phyloP scores from a whole-genome alignment of 1,284 basidiomycete species.

The Malassezia arunalokei region DNA sequence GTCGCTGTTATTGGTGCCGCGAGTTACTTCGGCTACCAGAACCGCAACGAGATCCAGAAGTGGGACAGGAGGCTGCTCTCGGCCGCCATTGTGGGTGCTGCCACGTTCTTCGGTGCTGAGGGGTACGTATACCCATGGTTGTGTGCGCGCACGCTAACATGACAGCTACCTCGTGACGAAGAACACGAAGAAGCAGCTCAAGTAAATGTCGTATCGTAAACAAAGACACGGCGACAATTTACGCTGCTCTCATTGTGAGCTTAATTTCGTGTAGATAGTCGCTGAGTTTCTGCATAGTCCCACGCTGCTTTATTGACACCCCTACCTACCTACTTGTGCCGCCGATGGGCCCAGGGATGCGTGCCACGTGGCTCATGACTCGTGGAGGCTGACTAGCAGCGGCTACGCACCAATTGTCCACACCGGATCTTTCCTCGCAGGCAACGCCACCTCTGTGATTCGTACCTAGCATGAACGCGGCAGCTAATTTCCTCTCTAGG shows the following conservation, averaged over 20 bases:
- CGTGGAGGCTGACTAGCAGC: slow-evolving; percentile 15
- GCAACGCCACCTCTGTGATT: not conserved
- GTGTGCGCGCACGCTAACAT: not conserved
- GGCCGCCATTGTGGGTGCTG: slow-evolving; percentile 31
- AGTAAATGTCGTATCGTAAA: slow-evolving; percentile 1
- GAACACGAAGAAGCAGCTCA: slow-evolving; percentile 15
- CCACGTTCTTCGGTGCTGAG: slow-evolving; percentile 34
- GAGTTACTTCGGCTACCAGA: slow-evolving; percentile 39
- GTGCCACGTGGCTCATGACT: no score
- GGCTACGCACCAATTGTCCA: not conserved
- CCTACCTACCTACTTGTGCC: no score
- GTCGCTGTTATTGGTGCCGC: slow-evolving; percentile 35
- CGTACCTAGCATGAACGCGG: slow-evolving; percentile 2
- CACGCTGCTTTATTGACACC: not conserved
- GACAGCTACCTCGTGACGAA: slow-evolving; percentile 1
- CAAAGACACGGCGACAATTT: no score
- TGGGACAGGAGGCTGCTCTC: slow-evolving; percentile 33
- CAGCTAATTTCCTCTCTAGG: slow-evolving; percentile 10
- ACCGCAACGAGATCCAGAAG: slow-evolving; percentile 29
- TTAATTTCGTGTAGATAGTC: not conserved
- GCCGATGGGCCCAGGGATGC: no score
- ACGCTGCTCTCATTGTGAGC: no score
- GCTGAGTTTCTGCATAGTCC: not conserved
- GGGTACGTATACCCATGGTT: slow-evolving; percentile 3
- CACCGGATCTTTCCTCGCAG: not conserved